phyloP scores from a whole-genome alignment of 352 stramenopile species.

The Phytophthora chlamydospora region DNA sequence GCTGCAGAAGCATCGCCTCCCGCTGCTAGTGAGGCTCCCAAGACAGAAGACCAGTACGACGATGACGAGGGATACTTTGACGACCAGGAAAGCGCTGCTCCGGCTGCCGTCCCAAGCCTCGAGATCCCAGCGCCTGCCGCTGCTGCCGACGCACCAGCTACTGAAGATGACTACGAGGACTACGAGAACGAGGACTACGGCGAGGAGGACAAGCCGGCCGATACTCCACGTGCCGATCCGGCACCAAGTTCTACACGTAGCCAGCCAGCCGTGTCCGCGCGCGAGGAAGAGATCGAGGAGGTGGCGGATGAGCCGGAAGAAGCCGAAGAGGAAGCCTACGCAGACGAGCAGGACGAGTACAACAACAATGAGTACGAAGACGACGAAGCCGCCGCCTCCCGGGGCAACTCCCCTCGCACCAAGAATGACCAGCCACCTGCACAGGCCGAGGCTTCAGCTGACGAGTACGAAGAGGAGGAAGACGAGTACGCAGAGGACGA shows the following conservation, averaged over 20 bases:
- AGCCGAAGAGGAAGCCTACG: constrained; percentile 29
- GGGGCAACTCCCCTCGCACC: background rate
- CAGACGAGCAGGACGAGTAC: constrained; percentile 47
- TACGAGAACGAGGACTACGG: constrained; percentile 53
- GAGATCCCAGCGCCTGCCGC: background rate
- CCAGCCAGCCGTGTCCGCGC: constrained; percentile 14
- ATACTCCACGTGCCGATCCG: constrained; percentile 6
- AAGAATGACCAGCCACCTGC: constrained; percentile 1
- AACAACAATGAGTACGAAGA: constrained; percentile 58
- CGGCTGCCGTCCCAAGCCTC: background rate
- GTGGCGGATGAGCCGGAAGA: constrained; percentile 15
- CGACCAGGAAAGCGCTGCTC: constrained; percentile 22
- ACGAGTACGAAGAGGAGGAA: constrained; percentile 40
- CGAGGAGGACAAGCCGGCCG: constrained; percentile 11
- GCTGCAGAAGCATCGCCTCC: background rate
- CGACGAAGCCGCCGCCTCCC: constrained; percentile 21
- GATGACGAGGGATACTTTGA: constrained; percentile 55
- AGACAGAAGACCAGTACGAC: constrained; percentile 35
- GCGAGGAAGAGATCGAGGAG: constrained; percentile 31
- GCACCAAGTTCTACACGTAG: background rate
- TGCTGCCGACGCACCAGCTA: constrained; percentile 9
- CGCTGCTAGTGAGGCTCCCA: constrained; percentile 13
- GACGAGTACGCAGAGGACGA: constrained; percentile 34
- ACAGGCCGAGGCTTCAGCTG: constrained; percentile 5
- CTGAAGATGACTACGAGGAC: constrained; percentile 57